A percentile compares a stretch with the other conserved stretches of the same genome.
These are phyloP conservation scores for Neobulgaria alba DNA, from an alignment of 2,329 filamentous ascomycete genomes.

Conservation along the genomic window DNA sequence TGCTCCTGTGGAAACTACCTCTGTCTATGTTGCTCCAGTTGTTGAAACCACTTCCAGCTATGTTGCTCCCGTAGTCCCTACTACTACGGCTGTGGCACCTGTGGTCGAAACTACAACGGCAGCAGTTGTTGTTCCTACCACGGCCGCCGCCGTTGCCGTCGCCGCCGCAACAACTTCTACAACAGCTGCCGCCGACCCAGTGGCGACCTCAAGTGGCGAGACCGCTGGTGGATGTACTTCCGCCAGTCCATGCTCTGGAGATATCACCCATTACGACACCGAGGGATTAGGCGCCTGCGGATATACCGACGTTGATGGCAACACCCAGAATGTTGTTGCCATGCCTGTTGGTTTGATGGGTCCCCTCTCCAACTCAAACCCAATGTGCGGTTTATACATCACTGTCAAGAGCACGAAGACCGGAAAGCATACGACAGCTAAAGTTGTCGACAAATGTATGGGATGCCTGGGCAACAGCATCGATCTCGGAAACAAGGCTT, in stretches of 20 bases:
- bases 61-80: background rate
- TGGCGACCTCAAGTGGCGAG: constrained; percentile 19
- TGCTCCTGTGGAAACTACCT: constrained; percentile 11
- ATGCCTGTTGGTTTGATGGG: constrained; percentile 59
- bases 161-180: constrained; percentile 9
- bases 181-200: too few species aligned
- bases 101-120: constrained; percentile 6
- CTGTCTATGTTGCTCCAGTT: constrained; percentile 21
- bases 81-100: background rate
- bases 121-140: constrained; percentile 8
- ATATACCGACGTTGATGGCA: constrained; percentile 43
- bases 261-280: constrained; percentile 67
- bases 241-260: constrained; percentile 41
- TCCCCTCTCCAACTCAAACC: constrained; percentile 54
- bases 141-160: constrained; percentile 9
- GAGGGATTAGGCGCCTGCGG: constrained; percentile 67
- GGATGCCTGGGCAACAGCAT: constrained; percentile 50
- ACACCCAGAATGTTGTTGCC: constrained; percentile 56
- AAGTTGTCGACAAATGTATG: constrained; percentile 67
- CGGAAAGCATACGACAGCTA: constrained; percentile 50
- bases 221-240: constrained; percentile 24
- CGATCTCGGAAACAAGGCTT: constrained; percentile 52
- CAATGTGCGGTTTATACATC: constrained; percentile 61
- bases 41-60: constrained; percentile 12
- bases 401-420: constrained; percentile 54